Percentiles rank a stretch among this genome's conserved stretches.
phyloP scores from a whole-genome alignment of 805 yeast species.

The Wickerhamiella domercqiae region DNA sequence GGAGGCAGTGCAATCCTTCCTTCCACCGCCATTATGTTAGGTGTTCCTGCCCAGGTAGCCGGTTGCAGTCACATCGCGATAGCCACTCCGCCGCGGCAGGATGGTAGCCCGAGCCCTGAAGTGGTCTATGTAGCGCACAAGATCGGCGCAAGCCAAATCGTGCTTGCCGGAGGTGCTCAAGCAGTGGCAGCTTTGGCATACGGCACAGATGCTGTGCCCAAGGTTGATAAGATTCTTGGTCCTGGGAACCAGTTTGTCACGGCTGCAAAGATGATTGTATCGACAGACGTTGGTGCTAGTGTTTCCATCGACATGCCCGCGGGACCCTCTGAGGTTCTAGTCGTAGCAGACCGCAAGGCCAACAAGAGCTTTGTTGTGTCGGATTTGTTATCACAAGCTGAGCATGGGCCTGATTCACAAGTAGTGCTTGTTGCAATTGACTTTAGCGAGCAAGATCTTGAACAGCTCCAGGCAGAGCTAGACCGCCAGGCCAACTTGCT shows the following conservation, averaged over 20 bases:
- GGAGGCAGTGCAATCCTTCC: slow-evolving; percentile 99
- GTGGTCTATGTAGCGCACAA: slow-evolving; percentile 95
- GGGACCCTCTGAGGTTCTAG: slow-evolving; percentile 96
- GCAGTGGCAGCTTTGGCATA: slow-evolving; percentile 98
- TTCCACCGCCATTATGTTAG: slow-evolving; percentile 94
- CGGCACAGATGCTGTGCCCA: slow-evolving; percentile 84
- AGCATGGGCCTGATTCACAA: slow-evolving; percentile 97
- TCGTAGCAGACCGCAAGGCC: slow-evolving; percentile 71
- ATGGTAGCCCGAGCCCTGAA: slow-evolving; percentile 90
- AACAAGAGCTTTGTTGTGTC: slow-evolving; percentile 96
- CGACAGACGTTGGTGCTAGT: slow-evolving; percentile 85
- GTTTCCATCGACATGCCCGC: slow-evolving; percentile 99
- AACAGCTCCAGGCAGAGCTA: slow-evolving; percentile 66
- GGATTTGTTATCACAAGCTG: slow-evolving; percentile 93
- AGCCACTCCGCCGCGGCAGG: slow-evolving; percentile 91
- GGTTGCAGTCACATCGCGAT: slow-evolving; percentile 83
- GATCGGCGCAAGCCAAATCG: slow-evolving; percentile 79
- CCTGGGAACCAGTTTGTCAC: slow-evolving; percentile 99
- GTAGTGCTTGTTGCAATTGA: slow-evolving; percentile 79
- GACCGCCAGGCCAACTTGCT: slow-evolving; percentile 65
- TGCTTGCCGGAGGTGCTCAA: slow-evolving; percentile 98
- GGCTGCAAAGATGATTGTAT: slow-evolving; percentile 96
- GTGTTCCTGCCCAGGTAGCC: slow-evolving; percentile 97
- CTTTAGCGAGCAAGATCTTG: slow-evolving; percentile 43
- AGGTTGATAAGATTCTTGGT: slow-evolving; percentile 92